These are phyloP conservation scores for Phaeophleospora eucalypticola DNA, from an alignment of 2,329 filamentous ascomycete species.

Conservation along the genomic window DNA sequence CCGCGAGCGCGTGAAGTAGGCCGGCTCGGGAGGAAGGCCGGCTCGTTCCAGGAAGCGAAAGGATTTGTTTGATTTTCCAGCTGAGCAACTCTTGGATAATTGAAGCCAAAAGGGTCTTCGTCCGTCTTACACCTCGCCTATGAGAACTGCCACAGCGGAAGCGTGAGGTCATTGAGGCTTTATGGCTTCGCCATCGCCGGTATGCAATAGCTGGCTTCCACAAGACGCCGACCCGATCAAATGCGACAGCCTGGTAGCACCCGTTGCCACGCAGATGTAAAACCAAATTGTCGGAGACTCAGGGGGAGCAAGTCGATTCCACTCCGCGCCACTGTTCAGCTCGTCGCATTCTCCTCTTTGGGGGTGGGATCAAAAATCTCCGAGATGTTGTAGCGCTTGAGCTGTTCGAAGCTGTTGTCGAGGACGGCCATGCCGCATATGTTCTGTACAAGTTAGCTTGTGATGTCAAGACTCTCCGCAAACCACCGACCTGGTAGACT, in stretches of 20 bases:
- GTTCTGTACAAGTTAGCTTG: constrained; percentile 47
- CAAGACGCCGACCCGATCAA: background rate
- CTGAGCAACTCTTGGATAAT: too few species aligned
- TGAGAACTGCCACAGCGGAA: too few species aligned
- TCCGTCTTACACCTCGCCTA: too few species aligned
- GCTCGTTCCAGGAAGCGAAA: constrained; percentile 18
- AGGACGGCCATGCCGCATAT: constrained; percentile 78
- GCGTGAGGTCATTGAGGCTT: too few species aligned
- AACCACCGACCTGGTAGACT: constrained; percentile 65
- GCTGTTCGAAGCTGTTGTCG: constrained; percentile 64
- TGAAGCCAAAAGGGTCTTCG: too few species aligned
- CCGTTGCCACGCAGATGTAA: background rate
- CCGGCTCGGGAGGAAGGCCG: constrained; percentile 5
- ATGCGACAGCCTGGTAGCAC: background rate
- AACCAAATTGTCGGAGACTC: background rate
- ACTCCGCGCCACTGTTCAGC: too few species aligned
- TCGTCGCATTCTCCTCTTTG: constrained; percentile 26
- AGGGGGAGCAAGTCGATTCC: too few species aligned
- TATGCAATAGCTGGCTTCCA: background rate
- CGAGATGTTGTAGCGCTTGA: constrained; percentile 74
- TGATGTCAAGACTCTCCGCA: constrained; percentile 4
- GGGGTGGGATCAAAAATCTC: constrained; percentile 61
- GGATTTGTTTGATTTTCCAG: background rate
- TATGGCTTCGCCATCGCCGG: background rate
- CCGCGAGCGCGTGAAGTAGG: background rate